phyloP scores from a whole-genome alignment of 2,329 filamentous ascomycete species.

The Exophiala mesophila region DNA sequence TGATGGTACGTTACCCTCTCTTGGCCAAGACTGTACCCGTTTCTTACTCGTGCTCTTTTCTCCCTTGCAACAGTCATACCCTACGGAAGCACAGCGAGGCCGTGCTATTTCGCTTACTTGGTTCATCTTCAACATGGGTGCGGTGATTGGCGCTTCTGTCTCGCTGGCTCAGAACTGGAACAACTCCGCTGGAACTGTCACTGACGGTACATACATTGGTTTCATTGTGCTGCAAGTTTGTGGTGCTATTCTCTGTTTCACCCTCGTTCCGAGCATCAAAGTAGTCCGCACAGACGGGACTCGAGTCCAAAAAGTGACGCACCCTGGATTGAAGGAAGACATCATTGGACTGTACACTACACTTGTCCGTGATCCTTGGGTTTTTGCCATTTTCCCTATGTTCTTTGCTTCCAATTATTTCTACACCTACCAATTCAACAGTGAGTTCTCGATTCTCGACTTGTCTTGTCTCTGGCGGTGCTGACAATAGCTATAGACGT shows the following conservation, averaged over 20 bases:
- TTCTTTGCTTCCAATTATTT: constrained; percentile 67
- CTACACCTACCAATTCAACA: constrained; percentile 65
- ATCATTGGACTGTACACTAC: constrained; percentile 32
- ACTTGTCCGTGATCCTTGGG: too few relatives aligned
- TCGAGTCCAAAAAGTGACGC: constrained; percentile 40
- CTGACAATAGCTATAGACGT: too few relatives aligned
- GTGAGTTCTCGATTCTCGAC: too few relatives aligned
- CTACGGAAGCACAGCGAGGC: constrained; percentile 78
- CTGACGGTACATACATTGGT: constrained; percentile 66
- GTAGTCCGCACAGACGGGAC: constrained; percentile 37
- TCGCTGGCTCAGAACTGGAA: constrained; percentile 43
- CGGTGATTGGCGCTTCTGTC: constrained; percentile 73
- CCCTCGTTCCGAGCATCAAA: constrained; percentile 37
- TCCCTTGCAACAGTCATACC: constrained; percentile 58
- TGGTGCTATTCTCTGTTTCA: constrained; percentile 45
- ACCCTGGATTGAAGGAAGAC: constrained; percentile 32
- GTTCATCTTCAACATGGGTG: constrained; percentile 91
- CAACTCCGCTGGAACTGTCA: constrained; percentile 12
- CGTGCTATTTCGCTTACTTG: constrained; percentile 88
- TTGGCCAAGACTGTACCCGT: background rate
- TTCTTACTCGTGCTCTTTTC: background rate
- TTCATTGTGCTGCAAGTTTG: constrained; percentile 67
- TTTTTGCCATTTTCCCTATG: constrained; percentile 66
- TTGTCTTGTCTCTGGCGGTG: too few relatives aligned
- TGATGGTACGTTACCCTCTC: constrained; percentile 53